Conservation (phyloP, 805 yeast genomes). For the Saccharomycopsis javanensis region DNA sequence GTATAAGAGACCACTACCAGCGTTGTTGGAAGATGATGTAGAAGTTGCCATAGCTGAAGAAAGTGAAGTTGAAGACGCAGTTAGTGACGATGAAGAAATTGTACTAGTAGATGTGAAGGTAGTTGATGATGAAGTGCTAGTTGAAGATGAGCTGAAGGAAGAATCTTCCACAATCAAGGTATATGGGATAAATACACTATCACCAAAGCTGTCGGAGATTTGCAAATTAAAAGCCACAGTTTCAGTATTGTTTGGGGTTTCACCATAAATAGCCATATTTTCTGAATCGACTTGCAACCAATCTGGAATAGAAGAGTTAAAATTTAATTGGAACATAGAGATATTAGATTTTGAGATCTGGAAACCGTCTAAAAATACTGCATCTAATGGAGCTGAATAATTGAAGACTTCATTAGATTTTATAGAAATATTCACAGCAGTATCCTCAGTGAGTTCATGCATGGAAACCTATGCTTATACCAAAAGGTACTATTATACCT, state of each 20-base stretch:
- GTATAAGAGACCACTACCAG: constrained; percentile 2
- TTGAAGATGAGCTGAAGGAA: background rate
- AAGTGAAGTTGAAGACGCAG: constrained; percentile 41
- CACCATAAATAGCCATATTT: constrained; percentile 41
- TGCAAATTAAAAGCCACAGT: constrained; percentile 41
- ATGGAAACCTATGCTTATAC: constrained; percentile 81
- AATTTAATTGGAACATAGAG: constrained; percentile 37
- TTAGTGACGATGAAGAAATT: background rate
- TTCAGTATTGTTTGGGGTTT: constrained; percentile 40
- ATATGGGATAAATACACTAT: constrained; percentile 49
- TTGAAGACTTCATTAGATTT: constrained; percentile 3
- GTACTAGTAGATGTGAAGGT: background rate
- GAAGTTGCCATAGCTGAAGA: background rate
- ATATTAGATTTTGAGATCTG: constrained; percentile 41
- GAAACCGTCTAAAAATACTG: constrained; percentile 55
- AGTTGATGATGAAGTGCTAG: background rate
- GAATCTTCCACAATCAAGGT: constrained; percentile 27
- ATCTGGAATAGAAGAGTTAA: constrained; percentile 35
- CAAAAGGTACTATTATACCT: constrained; percentile 60
- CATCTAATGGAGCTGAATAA: constrained; percentile 23
- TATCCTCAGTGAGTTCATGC: constrained; percentile 28
- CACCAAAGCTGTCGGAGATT: constrained; percentile 50
- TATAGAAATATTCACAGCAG: background rate
- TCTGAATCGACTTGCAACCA: constrained; percentile 41
- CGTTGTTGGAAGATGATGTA: background rate